Evolutionary conservation across 2,329 filamentous ascomycete genomes (phyloP).

Genomic region (Penicillium palitans): DNA sequence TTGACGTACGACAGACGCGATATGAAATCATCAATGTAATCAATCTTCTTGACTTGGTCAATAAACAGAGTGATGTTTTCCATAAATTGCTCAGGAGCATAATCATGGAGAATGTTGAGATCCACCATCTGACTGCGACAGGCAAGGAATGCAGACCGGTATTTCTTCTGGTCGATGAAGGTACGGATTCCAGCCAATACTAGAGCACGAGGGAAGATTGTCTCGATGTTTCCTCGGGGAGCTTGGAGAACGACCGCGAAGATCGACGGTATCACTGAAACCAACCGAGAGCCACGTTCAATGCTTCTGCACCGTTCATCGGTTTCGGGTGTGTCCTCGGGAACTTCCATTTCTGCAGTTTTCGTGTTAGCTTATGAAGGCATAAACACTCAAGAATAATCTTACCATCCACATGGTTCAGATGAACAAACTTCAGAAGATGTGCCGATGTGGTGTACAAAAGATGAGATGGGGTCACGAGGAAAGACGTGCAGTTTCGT

Average conservation of each 20-base stretch:
- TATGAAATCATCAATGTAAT: slow-evolving; percentile 86
- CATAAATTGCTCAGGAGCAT: slow-evolving; percentile 84
- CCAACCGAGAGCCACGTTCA: slow-evolving; percentile 81
- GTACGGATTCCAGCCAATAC: slow-evolving; percentile 86
- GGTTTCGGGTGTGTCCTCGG: slow-evolving; percentile 81
- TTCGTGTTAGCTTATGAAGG: slow-evolving; percentile 20
- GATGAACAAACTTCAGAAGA: slow-evolving; percentile 89
- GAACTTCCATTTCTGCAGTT: slow-evolving; percentile 70
- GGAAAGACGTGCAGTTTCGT: slow-evolving; percentile 89
- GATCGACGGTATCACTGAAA: slow-evolving; percentile 84
- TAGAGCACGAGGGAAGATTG: slow-evolving; percentile 87
- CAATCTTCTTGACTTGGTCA: slow-evolving; percentile 76
- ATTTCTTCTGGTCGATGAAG: slow-evolving; percentile 77
- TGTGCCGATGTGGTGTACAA: slow-evolving; percentile 92
- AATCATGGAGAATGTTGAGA: slow-evolving; percentile 96
- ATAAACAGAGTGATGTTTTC: slow-evolving; percentile 73
- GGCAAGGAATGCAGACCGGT: slow-evolving; percentile 77
- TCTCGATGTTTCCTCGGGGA: slow-evolving; percentile 93
- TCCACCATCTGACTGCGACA: slow-evolving; percentile 94
- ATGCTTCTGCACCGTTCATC: slow-evolving; percentile 92
- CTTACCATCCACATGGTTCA: slow-evolving; percentile 66
- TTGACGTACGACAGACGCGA: slow-evolving; percentile 71
- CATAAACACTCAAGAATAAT: not conserved
- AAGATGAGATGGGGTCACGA: slow-evolving; percentile 77
- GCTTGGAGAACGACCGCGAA: slow-evolving; percentile 89